These are phyloP conservation scores for Mortierella sp. DNA, from an alignment of 371 early-diverging fungal genomes.

Conservation along the genomic window DNA sequence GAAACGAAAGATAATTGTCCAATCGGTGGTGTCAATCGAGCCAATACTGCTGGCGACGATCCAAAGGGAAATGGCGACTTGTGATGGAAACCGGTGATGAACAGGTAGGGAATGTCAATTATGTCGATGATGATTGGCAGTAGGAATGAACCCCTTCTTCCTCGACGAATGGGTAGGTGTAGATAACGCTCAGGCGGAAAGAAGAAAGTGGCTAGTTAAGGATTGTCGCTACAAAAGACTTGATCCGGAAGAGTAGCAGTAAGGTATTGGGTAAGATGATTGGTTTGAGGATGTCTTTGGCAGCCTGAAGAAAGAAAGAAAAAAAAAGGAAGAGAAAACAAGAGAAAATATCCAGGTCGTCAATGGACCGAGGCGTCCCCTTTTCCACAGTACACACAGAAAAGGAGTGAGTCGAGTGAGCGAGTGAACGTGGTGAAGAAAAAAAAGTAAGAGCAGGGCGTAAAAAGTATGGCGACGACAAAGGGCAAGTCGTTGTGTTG, in stretches of 20 bases:
- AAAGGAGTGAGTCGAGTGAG: not conserved
- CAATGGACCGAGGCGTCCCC: not conserved
- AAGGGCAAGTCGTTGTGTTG: not conserved
- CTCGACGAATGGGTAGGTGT: no score
- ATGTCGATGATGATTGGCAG: not conserved
- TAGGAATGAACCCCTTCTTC: not conserved
- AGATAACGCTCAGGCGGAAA: no score
- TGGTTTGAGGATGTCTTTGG: not conserved
- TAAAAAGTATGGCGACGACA: not conserved
- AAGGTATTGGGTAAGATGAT: not conserved
- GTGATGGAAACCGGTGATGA: not conserved
- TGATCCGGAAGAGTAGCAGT: not conserved
- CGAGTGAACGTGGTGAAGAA: not conserved
- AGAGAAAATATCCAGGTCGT: not conserved
- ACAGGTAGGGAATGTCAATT: not conserved
- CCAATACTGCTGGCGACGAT: not conserved
- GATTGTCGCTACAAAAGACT: not conserved
- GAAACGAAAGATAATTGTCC: not conserved
- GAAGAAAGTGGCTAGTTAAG: no score
- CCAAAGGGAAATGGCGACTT: not conserved
- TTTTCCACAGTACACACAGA: not conserved
- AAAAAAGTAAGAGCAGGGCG: not conserved
- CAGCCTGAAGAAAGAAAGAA: not conserved
- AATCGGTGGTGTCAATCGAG: not conserved
- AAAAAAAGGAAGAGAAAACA: not conserved